Evolutionary conservation across 2,329 filamentous ascomycete species (phyloP), one percentile per base, ranked within the genome.

Genomic region (Rhinocladiella mackenziei): DNA sequence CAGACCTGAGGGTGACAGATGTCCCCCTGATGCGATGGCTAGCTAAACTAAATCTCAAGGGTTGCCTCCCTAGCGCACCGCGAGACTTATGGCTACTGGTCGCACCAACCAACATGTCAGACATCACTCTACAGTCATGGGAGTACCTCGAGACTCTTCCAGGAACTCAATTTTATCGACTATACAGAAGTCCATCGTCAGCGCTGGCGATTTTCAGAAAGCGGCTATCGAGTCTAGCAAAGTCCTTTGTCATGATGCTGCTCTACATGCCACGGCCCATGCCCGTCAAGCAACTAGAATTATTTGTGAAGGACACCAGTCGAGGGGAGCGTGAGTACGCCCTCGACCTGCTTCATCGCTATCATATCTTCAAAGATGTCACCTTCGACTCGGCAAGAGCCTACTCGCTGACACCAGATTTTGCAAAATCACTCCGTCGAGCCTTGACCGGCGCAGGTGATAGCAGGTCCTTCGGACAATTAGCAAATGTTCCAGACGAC

Each of bases 161-260:
- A 37, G 88, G 89, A 53, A 88, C 86, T 30, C 94, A 88, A 25
- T 95, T 97, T 66, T 80, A 81, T 63, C 85, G 87, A 66, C 77
- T 98, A 33, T 98, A 98, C 74, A 85, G 89, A 70, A 89, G 96
- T 73, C 92, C 92, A 20, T 94, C 91, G 30, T 95, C 92, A 1
- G 86, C 89, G 26, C 81, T 98, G 55, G 92, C 92, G 56, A 89
- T 98, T 60, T 97, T 97, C 65, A 81, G 92, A 56, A 89, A 92
- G 70, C 96, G 98, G 89, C 78, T 98, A 46, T 88, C 92, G 45
- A 86, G 94, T 61, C 71, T 97, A 50, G 91, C 92, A 57, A 97
- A 98, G 75, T 88, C 83, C 11, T 84, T 98, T 60, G 91, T 98
- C 50, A 95, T 96, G 84, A 86, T 86, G 28, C 81, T 98, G 60